Evolutionary conservation across 306 rosid genomes (phyloP).

Genomic region (Sophora flavescens): DNA sequence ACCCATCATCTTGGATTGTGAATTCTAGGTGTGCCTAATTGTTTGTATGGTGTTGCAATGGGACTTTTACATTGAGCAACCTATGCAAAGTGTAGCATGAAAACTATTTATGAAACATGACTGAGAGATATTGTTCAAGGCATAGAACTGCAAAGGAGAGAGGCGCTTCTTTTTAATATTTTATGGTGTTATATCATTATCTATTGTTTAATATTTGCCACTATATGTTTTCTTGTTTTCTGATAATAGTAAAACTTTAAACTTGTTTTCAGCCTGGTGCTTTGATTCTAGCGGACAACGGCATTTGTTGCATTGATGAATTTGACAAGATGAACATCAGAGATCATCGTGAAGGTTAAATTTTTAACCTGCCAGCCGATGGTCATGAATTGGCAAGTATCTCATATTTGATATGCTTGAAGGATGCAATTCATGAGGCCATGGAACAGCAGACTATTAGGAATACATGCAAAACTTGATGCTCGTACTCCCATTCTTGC

Average conservation of each 20-base stretch:
- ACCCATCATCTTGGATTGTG: slow-evolving; percentile 24
- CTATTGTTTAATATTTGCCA: slow-evolving; percentile 17
- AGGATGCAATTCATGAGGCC: slow-evolving; percentile 99
- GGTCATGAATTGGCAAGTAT: slow-evolving; percentile 37
- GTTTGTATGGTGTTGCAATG: slow-evolving; percentile 1
- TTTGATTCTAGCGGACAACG: slow-evolving; percentile 97
- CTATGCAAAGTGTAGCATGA: background rate
- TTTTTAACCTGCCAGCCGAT: slow-evolving; percentile 33
- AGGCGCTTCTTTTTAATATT: background rate
- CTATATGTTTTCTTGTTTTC: slow-evolving; percentile 29
- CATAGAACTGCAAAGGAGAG: slow-evolving; percentile 18
- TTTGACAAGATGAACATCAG: slow-evolving; percentile 97
- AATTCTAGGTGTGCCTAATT: background rate
- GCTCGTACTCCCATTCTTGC: slow-evolving; percentile 98
- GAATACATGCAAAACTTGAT: slow-evolving; percentile 97
- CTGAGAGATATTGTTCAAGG: slow-evolving; percentile 3
- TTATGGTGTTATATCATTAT: slow-evolving; percentile 6
- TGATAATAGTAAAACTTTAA: slow-evolving; percentile 28
- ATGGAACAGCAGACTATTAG: slow-evolving; percentile 99
- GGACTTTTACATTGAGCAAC: no score
- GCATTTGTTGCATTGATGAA: slow-evolving; percentile 97
- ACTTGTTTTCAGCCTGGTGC: slow-evolving; percentile 86
- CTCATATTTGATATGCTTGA: slow-evolving; percentile 55
- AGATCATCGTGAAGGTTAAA: slow-evolving; percentile 80
- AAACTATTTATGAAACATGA: slow-evolving; percentile 23